Conservation (phyloP, 192 early-diverging fungal species). For the Entophlyctis helioformis region DNA sequence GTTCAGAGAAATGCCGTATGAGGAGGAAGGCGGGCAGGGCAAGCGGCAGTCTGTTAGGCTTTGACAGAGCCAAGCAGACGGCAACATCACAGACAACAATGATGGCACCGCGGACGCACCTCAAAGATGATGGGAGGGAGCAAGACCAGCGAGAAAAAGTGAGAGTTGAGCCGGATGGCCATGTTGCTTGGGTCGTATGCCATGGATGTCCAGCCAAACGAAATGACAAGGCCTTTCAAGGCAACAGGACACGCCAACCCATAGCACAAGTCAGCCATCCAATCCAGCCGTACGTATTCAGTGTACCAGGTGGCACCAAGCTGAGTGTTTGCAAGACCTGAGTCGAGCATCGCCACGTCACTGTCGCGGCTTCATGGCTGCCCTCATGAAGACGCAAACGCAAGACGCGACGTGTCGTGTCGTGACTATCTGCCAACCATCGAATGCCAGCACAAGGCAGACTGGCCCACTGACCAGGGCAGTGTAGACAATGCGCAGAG, state of each 20-base stretch:
- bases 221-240: constrained; percentile 28
- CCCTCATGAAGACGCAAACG: background rate
- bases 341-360: background rate
- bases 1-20: too few species aligned
- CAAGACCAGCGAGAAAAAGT: constrained; percentile 51
- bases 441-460: background rate
- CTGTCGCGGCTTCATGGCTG: background rate
- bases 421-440: background rate
- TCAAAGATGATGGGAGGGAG: constrained; percentile 52
- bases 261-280: background rate
- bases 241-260: background rate
- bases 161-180: constrained; percentile 34
- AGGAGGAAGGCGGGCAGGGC: too few species aligned
- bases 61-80: too few species aligned
- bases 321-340: background rate
- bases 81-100: too few species aligned
- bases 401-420: too few species aligned
- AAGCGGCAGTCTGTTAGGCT: too few species aligned
- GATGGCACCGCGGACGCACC: constrained; percentile 5
- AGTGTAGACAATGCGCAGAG: background rate
- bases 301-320: background rate
- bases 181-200: constrained; percentile 26
- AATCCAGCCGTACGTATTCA: background rate
- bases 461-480: background rate
- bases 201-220: constrained; percentile 35